Percentiles rank a stretch among this genome's conserved stretches.
phyloP scores from a whole-genome alignment of 2,329 filamentous ascomycete species.

The Sclerotinia borealis region DNA sequence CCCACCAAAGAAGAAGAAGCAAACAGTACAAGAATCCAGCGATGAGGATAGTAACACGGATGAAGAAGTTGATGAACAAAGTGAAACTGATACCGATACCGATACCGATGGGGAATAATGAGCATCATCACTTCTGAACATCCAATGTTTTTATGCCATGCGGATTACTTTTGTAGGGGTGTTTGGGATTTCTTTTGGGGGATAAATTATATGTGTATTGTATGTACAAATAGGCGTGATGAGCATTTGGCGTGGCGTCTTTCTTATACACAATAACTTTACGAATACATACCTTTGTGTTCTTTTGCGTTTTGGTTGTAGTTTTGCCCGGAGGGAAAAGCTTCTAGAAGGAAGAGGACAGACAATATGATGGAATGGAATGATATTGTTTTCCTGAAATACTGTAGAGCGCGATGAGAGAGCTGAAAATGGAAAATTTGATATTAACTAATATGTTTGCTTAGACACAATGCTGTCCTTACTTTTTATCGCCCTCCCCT shows the following conservation, averaged over 20 bases:
- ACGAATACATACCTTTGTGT: slow-evolving; percentile 11
- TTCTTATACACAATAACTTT: slow-evolving; percentile 7
- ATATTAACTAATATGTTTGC: background rate
- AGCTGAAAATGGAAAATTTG: background rate
- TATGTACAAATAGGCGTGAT: slow-evolving; percentile 11
- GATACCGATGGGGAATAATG: slow-evolving; percentile 39
- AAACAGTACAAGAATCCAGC: slow-evolving; percentile 55
- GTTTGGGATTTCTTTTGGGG: slow-evolving; percentile 7
- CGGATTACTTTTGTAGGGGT: slow-evolving; percentile 9
- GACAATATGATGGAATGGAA: background rate
- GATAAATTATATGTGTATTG: background rate
- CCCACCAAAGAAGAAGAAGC: slow-evolving; percentile 54
- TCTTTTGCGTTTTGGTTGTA: slow-evolving; percentile 9
- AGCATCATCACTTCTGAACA: background rate
- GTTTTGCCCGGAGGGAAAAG: slow-evolving; percentile 3
- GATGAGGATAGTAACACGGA: slow-evolving; percentile 77
- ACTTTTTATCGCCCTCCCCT: too few relatives aligned
- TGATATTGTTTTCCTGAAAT: background rate
- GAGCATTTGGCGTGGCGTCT: slow-evolving; percentile 13
- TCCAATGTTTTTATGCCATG: background rate
- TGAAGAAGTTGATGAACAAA: slow-evolving; percentile 55
- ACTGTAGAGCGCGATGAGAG: too few relatives aligned
- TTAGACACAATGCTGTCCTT: too few relatives aligned
- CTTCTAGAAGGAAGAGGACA: background rate
- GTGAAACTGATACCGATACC: slow-evolving; percentile 63